Conservation (phyloP, 1,284 basidiomycete species). For the Tilletia caries region DNA sequence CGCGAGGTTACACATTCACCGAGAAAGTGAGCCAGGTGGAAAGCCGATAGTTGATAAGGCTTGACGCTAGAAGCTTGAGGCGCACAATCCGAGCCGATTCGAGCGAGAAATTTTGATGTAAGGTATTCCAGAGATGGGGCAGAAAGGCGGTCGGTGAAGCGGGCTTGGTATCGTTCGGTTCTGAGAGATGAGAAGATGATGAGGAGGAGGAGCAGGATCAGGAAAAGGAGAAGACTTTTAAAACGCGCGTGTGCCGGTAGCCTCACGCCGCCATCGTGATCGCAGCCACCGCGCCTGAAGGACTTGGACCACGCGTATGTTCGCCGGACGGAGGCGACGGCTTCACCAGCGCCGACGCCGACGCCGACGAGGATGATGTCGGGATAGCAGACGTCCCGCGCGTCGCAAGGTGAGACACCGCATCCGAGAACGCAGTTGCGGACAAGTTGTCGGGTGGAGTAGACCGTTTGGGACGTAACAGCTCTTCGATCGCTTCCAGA, state of each 20-base stretch:
- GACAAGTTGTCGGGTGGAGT: neutral
- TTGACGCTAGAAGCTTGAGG: too few species aligned
- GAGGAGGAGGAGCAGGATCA: neutral
- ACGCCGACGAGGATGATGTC: neutral
- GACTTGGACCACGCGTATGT: neutral
- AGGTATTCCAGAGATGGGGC: too few species aligned
- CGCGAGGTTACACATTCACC: too few species aligned
- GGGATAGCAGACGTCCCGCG: neutral
- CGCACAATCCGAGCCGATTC: too few species aligned
- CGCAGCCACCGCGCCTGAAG: neutral
- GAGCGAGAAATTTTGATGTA: too few species aligned
- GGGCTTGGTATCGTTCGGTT: too few species aligned
- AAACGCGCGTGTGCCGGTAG: neutral
- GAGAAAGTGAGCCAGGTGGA: too few species aligned
- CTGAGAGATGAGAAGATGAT: neutral
- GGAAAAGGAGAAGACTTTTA: neutral
- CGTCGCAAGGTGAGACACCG: neutral
- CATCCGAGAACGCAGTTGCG: neutral
- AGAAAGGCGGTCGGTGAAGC: too few species aligned
- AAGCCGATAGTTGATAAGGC: too few species aligned
- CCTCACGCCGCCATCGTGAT: constrained; percentile 4
- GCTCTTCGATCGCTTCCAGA: neutral
- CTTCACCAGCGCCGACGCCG: neutral
- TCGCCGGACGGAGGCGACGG: neutral
- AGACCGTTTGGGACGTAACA: neutral